phyloP scores from a whole-genome alignment of 345 rosid genomes.

The Lumnitzera racemosa region DNA sequence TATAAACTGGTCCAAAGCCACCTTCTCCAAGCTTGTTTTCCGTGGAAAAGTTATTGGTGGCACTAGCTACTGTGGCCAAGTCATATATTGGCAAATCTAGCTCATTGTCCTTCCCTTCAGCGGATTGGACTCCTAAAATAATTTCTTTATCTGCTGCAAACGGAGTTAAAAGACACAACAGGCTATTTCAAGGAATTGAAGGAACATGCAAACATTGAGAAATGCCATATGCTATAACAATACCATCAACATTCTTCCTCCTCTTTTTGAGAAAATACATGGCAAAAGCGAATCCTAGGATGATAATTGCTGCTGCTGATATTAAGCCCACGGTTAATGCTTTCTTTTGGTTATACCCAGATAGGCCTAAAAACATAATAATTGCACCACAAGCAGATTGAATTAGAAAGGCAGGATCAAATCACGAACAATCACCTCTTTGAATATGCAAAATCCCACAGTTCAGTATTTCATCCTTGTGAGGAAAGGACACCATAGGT shows the following conservation, averaged over 20 bases:
- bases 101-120: constrained; percentile 6
- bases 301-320: too few relatives aligned
- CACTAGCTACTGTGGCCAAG: constrained; percentile 6
- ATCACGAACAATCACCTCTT: too few relatives aligned
- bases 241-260: neutral
- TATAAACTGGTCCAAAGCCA: constrained; percentile 13
- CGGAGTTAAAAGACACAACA: neutral
- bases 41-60: constrained; percentile 8
- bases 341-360: too few relatives aligned
- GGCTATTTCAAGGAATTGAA: neutral
- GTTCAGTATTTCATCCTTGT: constrained; percentile 6
- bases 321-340: too few relatives aligned
- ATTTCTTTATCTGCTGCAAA: neutral
- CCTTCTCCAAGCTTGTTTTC: constrained; percentile 8
- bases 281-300: neutral
- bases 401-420: too few relatives aligned
- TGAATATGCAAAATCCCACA: neutral
- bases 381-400: too few relatives aligned
- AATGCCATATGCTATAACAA: too few relatives aligned
- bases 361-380: too few relatives aligned
- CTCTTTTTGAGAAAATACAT: neutral
- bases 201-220: neutral
- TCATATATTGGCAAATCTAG: constrained; percentile 10
- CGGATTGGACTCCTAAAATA: constrained; percentile 1
- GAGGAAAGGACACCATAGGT: too few relatives aligned